Percentiles rank a stretch among this genome's conserved stretches.
Conservation (phyloP, 1,284 basidiomycete genomes). For the Irpex sp. region DNA sequence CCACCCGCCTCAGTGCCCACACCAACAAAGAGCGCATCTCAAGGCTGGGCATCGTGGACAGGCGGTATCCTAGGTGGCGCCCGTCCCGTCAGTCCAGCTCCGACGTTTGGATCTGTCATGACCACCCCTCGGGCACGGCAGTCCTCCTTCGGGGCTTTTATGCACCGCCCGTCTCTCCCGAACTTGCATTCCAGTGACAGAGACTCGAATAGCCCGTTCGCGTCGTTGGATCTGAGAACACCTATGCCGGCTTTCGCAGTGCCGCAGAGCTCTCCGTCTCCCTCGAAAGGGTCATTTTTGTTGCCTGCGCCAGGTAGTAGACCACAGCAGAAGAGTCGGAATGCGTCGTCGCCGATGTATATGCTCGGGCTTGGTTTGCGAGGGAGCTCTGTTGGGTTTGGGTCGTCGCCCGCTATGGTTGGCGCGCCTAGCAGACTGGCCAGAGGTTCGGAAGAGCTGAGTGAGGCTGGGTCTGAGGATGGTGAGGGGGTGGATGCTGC, state of each 20-base stretch:
- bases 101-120: constrained; percentile 68
- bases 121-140: constrained; percentile 54
- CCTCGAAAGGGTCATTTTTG: constrained; percentile 8
- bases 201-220: constrained; percentile 35
- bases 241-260: constrained; percentile 48
- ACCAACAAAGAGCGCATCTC: constrained; percentile 14
- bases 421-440: constrained; percentile 7
- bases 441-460: constrained; percentile 6
- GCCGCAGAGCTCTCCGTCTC: constrained; percentile 11
- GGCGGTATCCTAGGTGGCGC: constrained; percentile 32
- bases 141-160: constrained; percentile 34
- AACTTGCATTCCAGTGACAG: not conserved
- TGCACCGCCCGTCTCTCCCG: constrained; percentile 9
- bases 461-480: constrained; percentile 4
- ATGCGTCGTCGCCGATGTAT: constrained; percentile 54
- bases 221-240: constrained; percentile 52
- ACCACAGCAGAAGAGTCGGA: constrained; percentile 35
- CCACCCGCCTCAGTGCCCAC: constrained; percentile 7
- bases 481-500: constrained; percentile 1
- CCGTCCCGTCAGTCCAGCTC: constrained; percentile 37
- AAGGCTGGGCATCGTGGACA: constrained; percentile 60
- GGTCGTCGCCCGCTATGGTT: constrained; percentile 5
- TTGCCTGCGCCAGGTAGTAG: constrained; percentile 13
- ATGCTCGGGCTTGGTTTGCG: constrained; percentile 52
- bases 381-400: constrained; percentile 28